phyloP scores from a whole-genome alignment of 2,329 filamentous ascomycete species.

The Trichophaea hybrida region DNA sequence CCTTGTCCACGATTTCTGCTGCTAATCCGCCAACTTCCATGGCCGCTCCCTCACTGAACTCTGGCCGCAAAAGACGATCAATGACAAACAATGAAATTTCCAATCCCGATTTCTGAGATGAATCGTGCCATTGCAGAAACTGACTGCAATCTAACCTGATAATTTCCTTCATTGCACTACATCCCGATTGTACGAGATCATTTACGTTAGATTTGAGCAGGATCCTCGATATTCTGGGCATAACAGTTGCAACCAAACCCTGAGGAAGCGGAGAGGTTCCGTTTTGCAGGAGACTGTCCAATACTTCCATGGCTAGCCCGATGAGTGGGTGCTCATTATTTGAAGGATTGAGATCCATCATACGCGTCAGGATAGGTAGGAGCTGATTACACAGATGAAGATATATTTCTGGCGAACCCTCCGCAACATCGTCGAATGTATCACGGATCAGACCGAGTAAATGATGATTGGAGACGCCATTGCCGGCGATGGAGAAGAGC shows the following conservation, averaged over 20 bases:
- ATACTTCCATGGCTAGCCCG: slow-evolving; percentile 72
- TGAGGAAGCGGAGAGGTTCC: slow-evolving; percentile 71
- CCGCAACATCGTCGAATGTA: slow-evolving; percentile 76
- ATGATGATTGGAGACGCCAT: slow-evolving; percentile 81
- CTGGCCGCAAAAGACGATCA: slow-evolving; percentile 69
- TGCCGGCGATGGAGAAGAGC: slow-evolving; percentile 76
- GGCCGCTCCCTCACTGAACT: slow-evolving; percentile 82
- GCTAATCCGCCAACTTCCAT: slow-evolving; percentile 93
- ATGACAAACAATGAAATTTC: slow-evolving; percentile 85
- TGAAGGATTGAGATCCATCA: slow-evolving; percentile 57
- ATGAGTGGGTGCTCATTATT: slow-evolving; percentile 75
- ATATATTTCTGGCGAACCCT: slow-evolving; percentile 52
- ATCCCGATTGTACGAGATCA: slow-evolving; percentile 74
- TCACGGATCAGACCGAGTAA: slow-evolving; percentile 77
- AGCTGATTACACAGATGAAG: slow-evolving; percentile 70
- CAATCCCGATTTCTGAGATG: slow-evolving; percentile 63
- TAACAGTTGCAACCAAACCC: slow-evolving; percentile 68
- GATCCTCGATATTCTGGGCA: slow-evolving; percentile 75
- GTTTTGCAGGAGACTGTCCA: slow-evolving; percentile 67
- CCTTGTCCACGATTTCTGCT: slow-evolving; percentile 88
- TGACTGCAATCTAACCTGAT: slow-evolving; percentile 81
- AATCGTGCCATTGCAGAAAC: slow-evolving; percentile 73
- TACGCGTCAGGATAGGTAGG: slow-evolving; percentile 71
- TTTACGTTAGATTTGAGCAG: slow-evolving; percentile 75
- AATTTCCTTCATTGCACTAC: slow-evolving; percentile 75